Conservation (phyloP, 805 yeast species). For the Suhomyces emberorum region DNA sequence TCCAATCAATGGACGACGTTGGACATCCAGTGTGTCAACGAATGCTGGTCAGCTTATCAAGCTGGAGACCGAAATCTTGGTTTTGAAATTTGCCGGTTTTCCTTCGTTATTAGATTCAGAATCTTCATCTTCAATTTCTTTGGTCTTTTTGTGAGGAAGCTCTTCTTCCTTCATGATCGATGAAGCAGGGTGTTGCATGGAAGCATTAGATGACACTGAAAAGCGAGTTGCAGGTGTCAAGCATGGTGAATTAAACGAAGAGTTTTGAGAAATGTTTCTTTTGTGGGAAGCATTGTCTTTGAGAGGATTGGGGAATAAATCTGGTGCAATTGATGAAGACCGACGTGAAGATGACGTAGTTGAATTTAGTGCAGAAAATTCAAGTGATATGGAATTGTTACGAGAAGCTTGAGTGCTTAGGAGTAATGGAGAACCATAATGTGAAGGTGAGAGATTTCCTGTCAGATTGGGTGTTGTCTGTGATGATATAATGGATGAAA, state of each 20-base stretch:
- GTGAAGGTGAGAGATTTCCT: conserved; percentile 26
- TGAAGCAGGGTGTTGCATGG: conserved; percentile 2
- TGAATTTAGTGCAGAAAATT: conserved; percentile 17
- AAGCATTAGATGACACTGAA: conserved; percentile 18
- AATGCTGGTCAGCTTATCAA: conserved; percentile 19
- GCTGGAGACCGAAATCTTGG: conserved; percentile 34
- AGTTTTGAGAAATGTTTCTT: conserved; percentile 27
- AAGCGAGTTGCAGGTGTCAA: conserved; percentile 23
- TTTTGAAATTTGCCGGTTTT: conserved; percentile 6
- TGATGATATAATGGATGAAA: conserved; percentile 5
- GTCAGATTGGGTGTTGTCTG: background rate
- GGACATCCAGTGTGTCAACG: conserved; percentile 1
- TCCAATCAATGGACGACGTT: conserved; percentile 4
- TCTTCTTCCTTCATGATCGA: conserved; percentile 11
- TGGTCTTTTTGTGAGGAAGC: conserved; percentile 2
- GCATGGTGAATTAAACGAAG: conserved; percentile 29
- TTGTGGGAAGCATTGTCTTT: conserved; percentile 18
- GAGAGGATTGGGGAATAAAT: conserved; percentile 39
- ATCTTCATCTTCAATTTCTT: conserved; percentile 1
- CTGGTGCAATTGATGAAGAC: conserved; percentile 40
- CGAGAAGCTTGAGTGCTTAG: conserved; percentile 35
- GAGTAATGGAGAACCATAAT: conserved; percentile 29
- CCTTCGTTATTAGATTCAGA: conserved; percentile 3
- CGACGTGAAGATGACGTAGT: conserved; percentile 34
- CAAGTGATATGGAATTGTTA: conserved; percentile 39